Conservation (phyloP, 192 early-diverging fungal species). For the Piromyces sp. region DNA sequence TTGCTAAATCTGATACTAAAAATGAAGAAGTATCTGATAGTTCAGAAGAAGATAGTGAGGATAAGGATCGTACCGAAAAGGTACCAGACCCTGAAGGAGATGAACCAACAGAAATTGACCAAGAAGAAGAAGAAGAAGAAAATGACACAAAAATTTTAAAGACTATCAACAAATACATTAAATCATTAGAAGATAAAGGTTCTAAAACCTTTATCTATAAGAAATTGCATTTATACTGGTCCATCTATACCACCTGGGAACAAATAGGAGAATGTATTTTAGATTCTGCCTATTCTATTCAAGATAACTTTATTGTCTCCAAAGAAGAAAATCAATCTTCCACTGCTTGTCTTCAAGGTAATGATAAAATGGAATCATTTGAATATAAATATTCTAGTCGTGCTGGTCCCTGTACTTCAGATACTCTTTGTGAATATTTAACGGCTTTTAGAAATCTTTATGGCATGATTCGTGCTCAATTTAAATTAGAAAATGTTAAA, state of each 20-base stretch:
- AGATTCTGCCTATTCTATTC: neutral
- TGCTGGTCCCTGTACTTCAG: neutral
- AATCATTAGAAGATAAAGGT: neutral
- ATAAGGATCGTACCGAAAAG: neutral
- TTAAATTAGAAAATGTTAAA: neutral
- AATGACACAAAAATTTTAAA: neutral
- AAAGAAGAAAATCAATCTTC: neutral
- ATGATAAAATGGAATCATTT: neutral
- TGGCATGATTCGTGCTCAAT: neutral
- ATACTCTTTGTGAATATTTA: neutral
- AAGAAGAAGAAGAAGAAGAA: no score
- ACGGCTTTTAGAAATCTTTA: neutral
- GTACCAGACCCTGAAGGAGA: neutral
- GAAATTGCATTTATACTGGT: neutral
- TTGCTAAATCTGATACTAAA: neutral
- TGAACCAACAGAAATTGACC: no score
- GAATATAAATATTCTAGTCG: neutral
- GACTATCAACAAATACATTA: neutral
- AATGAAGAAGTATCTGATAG: neutral
- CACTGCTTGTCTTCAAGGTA: neutral
- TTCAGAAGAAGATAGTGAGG: neutral
- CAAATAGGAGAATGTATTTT: neutral
- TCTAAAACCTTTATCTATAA: neutral
- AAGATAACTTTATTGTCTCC: neutral
- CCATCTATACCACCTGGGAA: neutral